These are phyloP conservation scores for Wickerhamiella australiensis DNA, from an alignment of 805 yeast genomes.

Conservation along the genomic window DNA sequence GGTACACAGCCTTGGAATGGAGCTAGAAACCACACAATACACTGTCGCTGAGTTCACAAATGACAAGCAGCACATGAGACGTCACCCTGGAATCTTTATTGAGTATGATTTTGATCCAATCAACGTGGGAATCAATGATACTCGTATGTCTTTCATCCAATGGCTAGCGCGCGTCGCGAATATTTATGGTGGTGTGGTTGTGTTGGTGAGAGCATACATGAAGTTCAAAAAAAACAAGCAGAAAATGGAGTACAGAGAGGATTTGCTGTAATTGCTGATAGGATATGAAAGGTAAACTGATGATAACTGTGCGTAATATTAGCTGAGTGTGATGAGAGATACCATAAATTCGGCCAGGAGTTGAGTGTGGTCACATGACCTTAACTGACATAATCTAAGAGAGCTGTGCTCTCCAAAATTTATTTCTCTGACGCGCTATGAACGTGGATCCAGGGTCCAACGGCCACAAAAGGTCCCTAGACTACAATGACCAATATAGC, in stretches of 20 bases:
- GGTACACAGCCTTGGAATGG: constrained; percentile 49
- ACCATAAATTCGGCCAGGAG: not conserved
- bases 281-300: no score
- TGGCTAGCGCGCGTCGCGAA: constrained; percentile 71
- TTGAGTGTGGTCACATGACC: not conserved
- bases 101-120: constrained; percentile 85
- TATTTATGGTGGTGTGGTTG: constrained; percentile 65
- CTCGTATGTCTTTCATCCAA: constrained; percentile 61
- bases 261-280: not conserved
- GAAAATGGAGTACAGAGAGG: constrained; percentile 5
- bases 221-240: not conserved
- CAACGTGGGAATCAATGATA: constrained; percentile 53
- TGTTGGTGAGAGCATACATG: constrained; percentile 9
- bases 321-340: no score
- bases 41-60: constrained; percentile 42
- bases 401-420: not conserved
- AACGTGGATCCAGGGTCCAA: constrained; percentile 4
- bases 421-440: constrained; percentile 2
- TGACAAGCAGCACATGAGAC: constrained; percentile 6
- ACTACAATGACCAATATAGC: constrained; percentile 4
- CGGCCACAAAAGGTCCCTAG: constrained; percentile 3
- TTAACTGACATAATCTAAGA: not conserved
- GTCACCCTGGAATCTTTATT: constrained; percentile 67
- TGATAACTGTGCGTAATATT: no score
- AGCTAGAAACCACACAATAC: constrained; percentile 74